phyloP scores from a whole-genome alignment of 306 rosid genomes.

The Heteromeles arbutifolia region DNA sequence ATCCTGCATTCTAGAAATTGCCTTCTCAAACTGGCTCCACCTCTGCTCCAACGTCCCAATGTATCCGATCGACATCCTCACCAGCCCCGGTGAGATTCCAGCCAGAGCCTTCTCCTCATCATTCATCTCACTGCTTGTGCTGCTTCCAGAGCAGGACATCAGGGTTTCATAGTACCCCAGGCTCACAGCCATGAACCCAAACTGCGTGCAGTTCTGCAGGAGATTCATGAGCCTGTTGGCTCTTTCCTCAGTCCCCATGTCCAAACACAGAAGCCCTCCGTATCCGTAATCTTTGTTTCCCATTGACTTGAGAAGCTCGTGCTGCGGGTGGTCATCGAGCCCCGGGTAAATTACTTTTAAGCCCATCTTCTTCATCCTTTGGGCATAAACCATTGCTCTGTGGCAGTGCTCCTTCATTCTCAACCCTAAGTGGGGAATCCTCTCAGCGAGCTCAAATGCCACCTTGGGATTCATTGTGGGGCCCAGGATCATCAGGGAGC shows the following conservation, averaged over 20 bases:
- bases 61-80: slow-evolving; percentile 76
- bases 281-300: slow-evolving; percentile 65
- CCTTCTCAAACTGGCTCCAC: slow-evolving; percentile 76
- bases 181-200: slow-evolving; percentile 92
- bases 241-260: slow-evolving; percentile 84
- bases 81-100: slow-evolving; percentile 78
- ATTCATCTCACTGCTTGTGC: slow-evolving; percentile 81
- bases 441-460: slow-evolving; percentile 80
- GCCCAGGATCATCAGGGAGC: slow-evolving; percentile 75
- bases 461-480: slow-evolving; percentile 95
- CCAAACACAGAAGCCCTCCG: slow-evolving; percentile 74
- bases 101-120: slow-evolving; percentile 55
- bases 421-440: slow-evolving; percentile 69
- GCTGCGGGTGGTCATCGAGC: slow-evolving; percentile 67
- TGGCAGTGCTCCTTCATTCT: slow-evolving; percentile 78
- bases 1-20: slow-evolving; percentile 42
- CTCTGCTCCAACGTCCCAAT: slow-evolving; percentile 82
- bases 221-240: slow-evolving; percentile 66
- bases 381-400: slow-evolving; percentile 55
- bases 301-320: slow-evolving; percentile 46
- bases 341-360: slow-evolving; percentile 82
- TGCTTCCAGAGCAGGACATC: slow-evolving; percentile 87
- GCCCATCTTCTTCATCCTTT: slow-evolving; percentile 49
- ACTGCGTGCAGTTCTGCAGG: slow-evolving; percentile 62
- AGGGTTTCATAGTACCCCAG: slow-evolving; percentile 87